These are phyloP conservation scores for Apiotrichum laibachii DNA, from an alignment of 1,284 basidiomycete genomes.

Conservation along the genomic window DNA sequence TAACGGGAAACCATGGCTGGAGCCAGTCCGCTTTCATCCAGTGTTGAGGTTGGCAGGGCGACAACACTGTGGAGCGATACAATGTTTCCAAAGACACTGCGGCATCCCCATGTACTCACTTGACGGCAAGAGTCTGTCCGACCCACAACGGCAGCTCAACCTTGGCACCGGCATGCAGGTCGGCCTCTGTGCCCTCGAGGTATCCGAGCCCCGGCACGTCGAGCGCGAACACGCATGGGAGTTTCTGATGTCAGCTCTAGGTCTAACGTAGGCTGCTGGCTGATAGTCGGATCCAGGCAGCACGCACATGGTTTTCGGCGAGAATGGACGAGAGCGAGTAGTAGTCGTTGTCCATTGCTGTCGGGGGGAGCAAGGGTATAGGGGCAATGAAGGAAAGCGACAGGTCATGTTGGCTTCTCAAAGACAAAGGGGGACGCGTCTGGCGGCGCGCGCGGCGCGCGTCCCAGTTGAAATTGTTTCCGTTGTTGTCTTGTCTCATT, in stretches of 20 bases:
- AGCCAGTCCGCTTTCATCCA: no score
- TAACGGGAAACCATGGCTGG: no score
- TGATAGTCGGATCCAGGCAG: background rate
- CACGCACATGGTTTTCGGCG: slow-evolving; percentile 77
- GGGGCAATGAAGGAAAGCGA: background rate
- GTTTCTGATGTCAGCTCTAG: slow-evolving; percentile 59
- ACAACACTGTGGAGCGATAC: no score
- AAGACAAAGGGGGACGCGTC: no score
- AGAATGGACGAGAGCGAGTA: slow-evolving; percentile 83
- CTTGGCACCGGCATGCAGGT: slow-evolving; percentile 71
- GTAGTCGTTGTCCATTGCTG: slow-evolving; percentile 75
- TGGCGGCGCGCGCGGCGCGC: no score
- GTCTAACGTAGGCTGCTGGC: background rate
- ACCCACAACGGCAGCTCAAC: slow-evolving; percentile 82
- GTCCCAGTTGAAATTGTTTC: no score
- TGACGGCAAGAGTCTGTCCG: slow-evolving; percentile 73
- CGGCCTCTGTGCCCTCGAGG: slow-evolving; percentile 73
- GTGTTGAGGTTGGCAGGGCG: no score
- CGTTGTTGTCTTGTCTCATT: no score
- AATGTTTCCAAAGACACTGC: no score
- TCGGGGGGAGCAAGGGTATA: background rate
- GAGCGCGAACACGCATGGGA: slow-evolving; percentile 82
- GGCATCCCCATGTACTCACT: slow-evolving; percentile 55
- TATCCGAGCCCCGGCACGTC: slow-evolving; percentile 83
- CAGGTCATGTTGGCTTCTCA: background rate